phyloP scores from a whole-genome alignment of 177 flowering plant genomes.

The Telopea speciosissima region DNA sequence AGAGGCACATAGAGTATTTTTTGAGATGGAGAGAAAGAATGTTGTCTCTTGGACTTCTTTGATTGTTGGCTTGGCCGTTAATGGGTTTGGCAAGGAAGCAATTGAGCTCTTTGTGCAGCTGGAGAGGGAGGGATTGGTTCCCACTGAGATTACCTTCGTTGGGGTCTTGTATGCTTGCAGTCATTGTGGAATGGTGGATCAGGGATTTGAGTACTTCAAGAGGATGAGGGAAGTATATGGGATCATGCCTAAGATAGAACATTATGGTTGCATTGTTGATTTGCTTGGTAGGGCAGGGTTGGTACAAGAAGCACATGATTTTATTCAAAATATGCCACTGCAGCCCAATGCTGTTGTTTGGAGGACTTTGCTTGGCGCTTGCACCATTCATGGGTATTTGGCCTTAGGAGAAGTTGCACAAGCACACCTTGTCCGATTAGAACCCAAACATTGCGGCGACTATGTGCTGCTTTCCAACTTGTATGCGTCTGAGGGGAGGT shows the following conservation, averaged over 20 bases:
- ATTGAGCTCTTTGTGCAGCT: conserved; percentile 35
- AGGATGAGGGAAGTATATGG: conserved; percentile 40
- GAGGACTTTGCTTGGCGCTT: conserved; percentile 1
- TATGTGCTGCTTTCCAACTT: conserved; percentile 57
- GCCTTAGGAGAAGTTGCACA: conserved; percentile 24
- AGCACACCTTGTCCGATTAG: conserved; percentile 27
- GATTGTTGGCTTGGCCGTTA: conserved; percentile 16
- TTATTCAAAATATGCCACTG: conserved; percentile 1
- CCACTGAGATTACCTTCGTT: conserved; percentile 1
- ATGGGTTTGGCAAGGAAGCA: conserved; percentile 48
- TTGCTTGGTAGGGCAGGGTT: conserved; percentile 3
- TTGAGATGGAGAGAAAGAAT: neutral
- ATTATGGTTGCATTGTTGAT: conserved; percentile 28
- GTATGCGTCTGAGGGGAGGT: conserved; percentile 33
- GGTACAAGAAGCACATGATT: neutral
- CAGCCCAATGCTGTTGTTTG: neutral
- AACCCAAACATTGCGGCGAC: conserved; percentile 50
- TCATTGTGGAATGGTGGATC: conserved; percentile 2
- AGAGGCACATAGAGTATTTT: neutral
- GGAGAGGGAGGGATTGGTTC: conserved; percentile 30
- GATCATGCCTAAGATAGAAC: conserved; percentile 43
- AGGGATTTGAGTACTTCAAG: conserved; percentile 35
- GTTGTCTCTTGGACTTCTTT: conserved; percentile 3
- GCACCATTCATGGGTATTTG: conserved; percentile 1
- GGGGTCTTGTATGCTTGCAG: conserved; percentile 3